Conservation (phyloP, 1,284 basidiomycete genomes). For the Spongiforma sp. region DNA sequence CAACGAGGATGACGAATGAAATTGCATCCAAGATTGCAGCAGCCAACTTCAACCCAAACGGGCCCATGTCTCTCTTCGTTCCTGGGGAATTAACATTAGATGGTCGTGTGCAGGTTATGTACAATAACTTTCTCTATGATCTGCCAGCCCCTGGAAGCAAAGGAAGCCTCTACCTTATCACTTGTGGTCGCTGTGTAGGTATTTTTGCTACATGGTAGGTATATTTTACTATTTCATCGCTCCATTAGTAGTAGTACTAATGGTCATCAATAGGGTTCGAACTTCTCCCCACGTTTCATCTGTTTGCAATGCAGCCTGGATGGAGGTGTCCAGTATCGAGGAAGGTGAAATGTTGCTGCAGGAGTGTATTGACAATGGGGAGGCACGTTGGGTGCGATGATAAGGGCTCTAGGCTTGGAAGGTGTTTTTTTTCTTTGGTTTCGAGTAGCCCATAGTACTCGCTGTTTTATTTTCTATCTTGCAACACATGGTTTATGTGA, state of each 20-base stretch:
- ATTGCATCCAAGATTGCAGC: not conserved
- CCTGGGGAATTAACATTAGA: not conserved
- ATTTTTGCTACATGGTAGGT: conserved; percentile 1
- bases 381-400: not conserved
- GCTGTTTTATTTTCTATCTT: too few species aligned
- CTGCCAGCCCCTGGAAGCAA: not conserved
- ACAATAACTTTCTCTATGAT: conserved; percentile 2
- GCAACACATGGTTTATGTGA: too few species aligned
- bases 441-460: too few species aligned
- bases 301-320: not conserved
- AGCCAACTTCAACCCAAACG: not conserved
- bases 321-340: not conserved
- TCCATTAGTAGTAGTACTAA: too few species aligned
- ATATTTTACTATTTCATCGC: not conserved
- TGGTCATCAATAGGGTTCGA: not conserved
- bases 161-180: not conserved
- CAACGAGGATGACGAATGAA: too few species aligned
- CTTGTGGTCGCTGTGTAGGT: not conserved
- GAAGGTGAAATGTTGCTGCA: not conserved
- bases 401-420: too few species aligned
- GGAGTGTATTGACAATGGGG: not conserved
- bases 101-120: not conserved
- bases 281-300: not conserved
- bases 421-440: too few species aligned
- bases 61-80: not conserved